phyloP scores from a whole-genome alignment of 2,329 filamentous ascomycete species.

The Pseudocercospora pini-densiflorae region DNA sequence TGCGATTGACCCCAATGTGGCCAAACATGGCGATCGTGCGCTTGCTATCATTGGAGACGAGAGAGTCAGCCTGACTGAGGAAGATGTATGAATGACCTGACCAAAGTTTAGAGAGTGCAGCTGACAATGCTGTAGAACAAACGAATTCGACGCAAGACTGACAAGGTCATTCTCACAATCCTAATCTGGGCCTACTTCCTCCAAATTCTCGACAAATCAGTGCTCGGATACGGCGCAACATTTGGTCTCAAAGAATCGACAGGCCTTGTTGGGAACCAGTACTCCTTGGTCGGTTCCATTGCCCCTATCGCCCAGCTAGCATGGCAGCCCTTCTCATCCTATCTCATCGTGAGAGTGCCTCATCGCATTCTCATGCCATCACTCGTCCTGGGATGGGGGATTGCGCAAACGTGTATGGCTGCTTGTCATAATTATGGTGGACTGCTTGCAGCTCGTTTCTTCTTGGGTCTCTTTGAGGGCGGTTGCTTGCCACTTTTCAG shows the following conservation, averaged over 20 bases:
- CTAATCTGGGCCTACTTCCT: slow-evolving; percentile 65
- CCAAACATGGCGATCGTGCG: slow-evolving; percentile 29
- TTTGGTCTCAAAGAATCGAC: slow-evolving; percentile 52
- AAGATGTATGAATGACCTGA: slow-evolving; percentile 33
- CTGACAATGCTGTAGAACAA: slow-evolving; percentile 44
- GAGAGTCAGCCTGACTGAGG: slow-evolving; percentile 43
- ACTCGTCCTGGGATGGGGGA: slow-evolving; percentile 66
- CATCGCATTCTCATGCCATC: slow-evolving; percentile 68
- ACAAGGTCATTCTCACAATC: slow-evolving; percentile 61
- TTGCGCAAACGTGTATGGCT: slow-evolving; percentile 64
- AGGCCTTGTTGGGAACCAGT: slow-evolving; percentile 53
- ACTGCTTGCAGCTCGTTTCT: slow-evolving; percentile 65
- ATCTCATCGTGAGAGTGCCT: slow-evolving; percentile 66
- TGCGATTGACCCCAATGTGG: slow-evolving; percentile 13
- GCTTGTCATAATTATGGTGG: slow-evolving; percentile 62
- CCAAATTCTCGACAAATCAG: slow-evolving; percentile 59
- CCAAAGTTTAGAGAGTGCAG: background rate
- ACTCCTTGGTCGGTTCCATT: slow-evolving; percentile 53
- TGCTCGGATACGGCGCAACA: slow-evolving; percentile 54
- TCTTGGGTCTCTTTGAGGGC: slow-evolving; percentile 69
- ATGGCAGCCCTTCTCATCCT: slow-evolving; percentile 69
- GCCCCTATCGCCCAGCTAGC: slow-evolving; percentile 59
- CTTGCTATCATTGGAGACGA: slow-evolving; percentile 30
- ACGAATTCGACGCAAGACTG: slow-evolving; percentile 65
- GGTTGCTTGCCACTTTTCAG: slow-evolving; percentile 69